Evolutionary conservation across 2,329 filamentous ascomycete genomes (phyloP).

Genomic region (Verruconis gallopava): DNA sequence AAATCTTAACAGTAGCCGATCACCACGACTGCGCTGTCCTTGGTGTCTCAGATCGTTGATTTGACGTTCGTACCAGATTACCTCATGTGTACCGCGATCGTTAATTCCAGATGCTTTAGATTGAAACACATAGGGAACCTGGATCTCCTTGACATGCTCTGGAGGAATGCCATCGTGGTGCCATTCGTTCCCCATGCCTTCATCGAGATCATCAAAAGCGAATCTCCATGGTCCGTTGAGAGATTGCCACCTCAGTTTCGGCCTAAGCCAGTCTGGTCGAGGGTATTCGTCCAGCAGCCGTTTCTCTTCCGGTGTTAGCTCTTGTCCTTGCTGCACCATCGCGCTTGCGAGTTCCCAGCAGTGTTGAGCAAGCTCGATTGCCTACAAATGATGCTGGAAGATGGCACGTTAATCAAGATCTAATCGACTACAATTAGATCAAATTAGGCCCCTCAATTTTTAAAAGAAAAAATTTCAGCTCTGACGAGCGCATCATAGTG

Average conservation of each 20-base stretch:
- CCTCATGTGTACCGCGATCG: slow-evolving; percentile 49
- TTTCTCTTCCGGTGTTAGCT: background rate
- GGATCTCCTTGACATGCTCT: slow-evolving; percentile 30
- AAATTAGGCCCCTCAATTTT: too few species aligned
- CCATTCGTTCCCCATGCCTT: slow-evolving; percentile 42
- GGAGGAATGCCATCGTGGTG: slow-evolving; percentile 31
- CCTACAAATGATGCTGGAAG: too few species aligned
- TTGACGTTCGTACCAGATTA: slow-evolving; percentile 50
- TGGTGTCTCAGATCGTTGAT: slow-evolving; percentile 38
- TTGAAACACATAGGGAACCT: slow-evolving; percentile 55
- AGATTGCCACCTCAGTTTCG: slow-evolving; percentile 42
- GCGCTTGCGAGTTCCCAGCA: background rate
- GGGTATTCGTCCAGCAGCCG: slow-evolving; percentile 34
- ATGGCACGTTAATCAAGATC: too few species aligned
- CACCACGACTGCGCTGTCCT: slow-evolving; percentile 26
- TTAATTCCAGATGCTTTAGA: slow-evolving; percentile 49
- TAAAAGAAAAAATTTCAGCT: too few species aligned
- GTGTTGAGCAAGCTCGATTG: too few species aligned
- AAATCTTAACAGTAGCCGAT: slow-evolving; percentile 40
- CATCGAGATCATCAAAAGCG: slow-evolving; percentile 51
- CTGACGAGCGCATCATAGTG: too few species aligned
- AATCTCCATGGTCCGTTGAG: slow-evolving; percentile 53
- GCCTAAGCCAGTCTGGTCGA: slow-evolving; percentile 50
- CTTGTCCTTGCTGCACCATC: background rate
- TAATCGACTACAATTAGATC: too few species aligned